Conservation (phyloP, 352 stramenopile genomes). For the Phytophthora multivora region DNA sequence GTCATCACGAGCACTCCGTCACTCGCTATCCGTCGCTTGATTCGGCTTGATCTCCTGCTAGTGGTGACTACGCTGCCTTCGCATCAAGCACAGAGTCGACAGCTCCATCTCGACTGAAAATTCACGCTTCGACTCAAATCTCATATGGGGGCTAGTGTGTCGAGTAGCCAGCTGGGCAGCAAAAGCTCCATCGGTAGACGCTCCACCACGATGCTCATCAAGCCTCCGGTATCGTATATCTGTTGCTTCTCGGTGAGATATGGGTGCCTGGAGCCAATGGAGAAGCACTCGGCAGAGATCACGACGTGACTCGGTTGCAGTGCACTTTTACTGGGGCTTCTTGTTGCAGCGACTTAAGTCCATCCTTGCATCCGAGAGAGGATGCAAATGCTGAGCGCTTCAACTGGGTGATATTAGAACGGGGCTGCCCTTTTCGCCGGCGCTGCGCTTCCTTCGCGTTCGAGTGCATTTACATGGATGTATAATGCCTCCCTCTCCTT, state of each 20-base stretch:
- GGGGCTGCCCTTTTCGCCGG: background rate
- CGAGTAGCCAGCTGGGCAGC: conserved; percentile 24
- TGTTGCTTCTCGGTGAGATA: conserved; percentile 21
- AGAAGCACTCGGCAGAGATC: conserved; percentile 23
- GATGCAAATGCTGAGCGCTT: conserved; percentile 13
- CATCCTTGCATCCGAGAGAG: conserved; percentile 11
- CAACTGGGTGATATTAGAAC: conserved; percentile 26
- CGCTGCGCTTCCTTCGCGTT: conserved; percentile 17
- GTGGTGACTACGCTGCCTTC: background rate
- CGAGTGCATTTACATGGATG: conserved; percentile 6
- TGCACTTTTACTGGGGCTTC: background rate
- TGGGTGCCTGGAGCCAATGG: conserved; percentile 5
- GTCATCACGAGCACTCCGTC: conserved; percentile 4
- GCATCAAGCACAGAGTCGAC: background rate
- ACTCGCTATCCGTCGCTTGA: conserved; percentile 3
- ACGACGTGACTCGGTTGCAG: conserved; percentile 1
- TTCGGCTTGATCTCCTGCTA: background rate
- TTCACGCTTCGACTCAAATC: conserved; percentile 20
- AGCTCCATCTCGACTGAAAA: conserved; percentile 20
- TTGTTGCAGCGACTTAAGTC: conserved; percentile 17
- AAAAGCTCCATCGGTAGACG: conserved; percentile 1
- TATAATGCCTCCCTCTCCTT: background rate
- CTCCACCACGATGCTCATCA: conserved; percentile 11
- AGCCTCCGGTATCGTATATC: conserved; percentile 16
- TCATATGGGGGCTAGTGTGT: conserved; percentile 14